phyloP scores from a whole-genome alignment of 2,329 filamentous ascomycete species.

The Cadophora sp. region DNA sequence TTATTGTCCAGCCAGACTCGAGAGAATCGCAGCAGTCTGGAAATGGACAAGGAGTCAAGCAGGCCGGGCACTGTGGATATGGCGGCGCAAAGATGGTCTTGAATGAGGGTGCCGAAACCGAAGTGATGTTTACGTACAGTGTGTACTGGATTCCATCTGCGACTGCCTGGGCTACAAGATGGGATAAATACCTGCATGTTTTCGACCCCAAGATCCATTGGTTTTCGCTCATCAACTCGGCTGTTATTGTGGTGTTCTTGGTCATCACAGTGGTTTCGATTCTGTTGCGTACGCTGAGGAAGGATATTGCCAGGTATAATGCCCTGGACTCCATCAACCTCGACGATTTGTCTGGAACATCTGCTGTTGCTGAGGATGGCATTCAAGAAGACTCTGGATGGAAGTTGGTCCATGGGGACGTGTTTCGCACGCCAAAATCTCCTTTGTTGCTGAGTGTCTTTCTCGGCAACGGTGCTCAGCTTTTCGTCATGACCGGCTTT shows the following conservation, averaged over 20 bases:
- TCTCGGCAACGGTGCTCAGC: conserved; percentile 90
- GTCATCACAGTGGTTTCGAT: conserved; percentile 93
- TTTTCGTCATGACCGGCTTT: conserved; percentile 96
- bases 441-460: conserved; percentile 86
- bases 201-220: conserved; percentile 98
- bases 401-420: conserved; percentile 97
- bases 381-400: conserved; percentile 98
- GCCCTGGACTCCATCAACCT: conserved; percentile 88
- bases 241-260: conserved; percentile 91
- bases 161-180: conserved; percentile 94
- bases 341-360: conserved; percentile 84
- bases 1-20: conserved; percentile 85
- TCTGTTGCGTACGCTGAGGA: conserved; percentile 83
- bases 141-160: conserved; percentile 85
- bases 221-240: conserved; percentile 97
- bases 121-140: conserved; percentile 88
- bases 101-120: conserved; percentile 64
- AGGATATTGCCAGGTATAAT: conserved; percentile 97
- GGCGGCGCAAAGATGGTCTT: conserved; percentile 66
- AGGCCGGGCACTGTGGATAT: conserved; percentile 61
- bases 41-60: conserved; percentile 55
- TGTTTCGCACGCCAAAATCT: conserved; percentile 86
- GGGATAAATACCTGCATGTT: conserved; percentile 98
- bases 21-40: conserved; percentile 60
- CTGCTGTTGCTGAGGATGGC: conserved; percentile 81